Evolutionary conservation across 2,329 filamentous ascomycete species (phyloP).

Genomic region (Diaporthe aspalathi): DNA sequence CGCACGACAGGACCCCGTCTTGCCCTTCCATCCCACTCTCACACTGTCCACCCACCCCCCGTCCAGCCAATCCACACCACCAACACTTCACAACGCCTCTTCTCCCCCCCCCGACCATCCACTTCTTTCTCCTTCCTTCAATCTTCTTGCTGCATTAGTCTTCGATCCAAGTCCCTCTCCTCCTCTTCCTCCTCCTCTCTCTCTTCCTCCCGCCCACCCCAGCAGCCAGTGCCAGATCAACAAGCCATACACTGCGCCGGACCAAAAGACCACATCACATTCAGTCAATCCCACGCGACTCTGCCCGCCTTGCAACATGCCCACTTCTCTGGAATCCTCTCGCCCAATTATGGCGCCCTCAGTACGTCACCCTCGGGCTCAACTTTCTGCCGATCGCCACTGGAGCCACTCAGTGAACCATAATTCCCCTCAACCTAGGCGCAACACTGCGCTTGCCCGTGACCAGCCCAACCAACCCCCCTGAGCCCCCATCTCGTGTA

Average conservation of each 20-base stretch:
- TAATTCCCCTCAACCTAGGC: conserved; percentile 3
- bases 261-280: background rate
- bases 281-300: background rate
- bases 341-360: conserved; percentile 73
- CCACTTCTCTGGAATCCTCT: conserved; percentile 68
- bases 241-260: conserved; percentile 7
- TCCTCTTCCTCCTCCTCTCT: background rate
- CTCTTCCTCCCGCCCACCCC: background rate
- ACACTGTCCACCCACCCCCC: background rate
- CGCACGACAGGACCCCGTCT: conserved; percentile 19
- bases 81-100: background rate
- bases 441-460: conserved; percentile 4
- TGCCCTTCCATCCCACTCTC: background rate
- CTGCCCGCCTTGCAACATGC: conserved; percentile 55
- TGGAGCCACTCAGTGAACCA: conserved; percentile 9
- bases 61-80: background rate
- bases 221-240: background rate
- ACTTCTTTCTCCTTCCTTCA: conserved; percentile 28
- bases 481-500: conserved; percentile 29
- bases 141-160: conserved; percentile 25
- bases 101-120: background rate
- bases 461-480: background rate
- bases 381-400: conserved; percentile 33
- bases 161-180: background rate
- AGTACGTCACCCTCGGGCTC: conserved; percentile 57